Base-by-base conservation (phyloP, 2,329 filamentous ascomycete genomes). In the Hypoxylon sp. region DNA sequence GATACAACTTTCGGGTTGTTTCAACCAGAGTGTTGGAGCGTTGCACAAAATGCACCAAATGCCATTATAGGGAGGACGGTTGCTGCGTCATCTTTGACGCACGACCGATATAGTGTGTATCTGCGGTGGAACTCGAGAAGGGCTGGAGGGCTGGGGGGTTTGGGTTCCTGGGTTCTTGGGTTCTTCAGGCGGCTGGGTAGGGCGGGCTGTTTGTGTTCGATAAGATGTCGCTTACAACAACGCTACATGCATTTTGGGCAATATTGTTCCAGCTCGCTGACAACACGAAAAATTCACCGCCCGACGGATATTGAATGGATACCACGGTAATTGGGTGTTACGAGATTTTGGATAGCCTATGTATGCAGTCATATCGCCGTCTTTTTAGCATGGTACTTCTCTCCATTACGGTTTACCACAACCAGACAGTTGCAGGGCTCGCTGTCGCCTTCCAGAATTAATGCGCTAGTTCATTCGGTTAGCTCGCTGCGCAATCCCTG, bases 1-100 rank as follows among this genome's bases (percentile, higher is more conserved):
- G 65, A 60, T 49, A 66, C 59, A 64, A 48, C 20, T 20, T 20
- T 60, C 40, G 56, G 60, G 33, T 40, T 69, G 69, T 71, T 69
- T 71, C 69, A 69, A 66, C 53, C 56, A 64, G 3, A 54, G 50
- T 50, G 62, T 49, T 40, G 35, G 50, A 57, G 25, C 55, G 51
- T 63, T 37, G 25, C 42, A 63, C 54, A 67, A 58, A 33, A 59
- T 35, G 30, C 53, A 63, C 54, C 64, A 58, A 33, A 59, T 35
- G 30, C 53, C 46, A 33, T 42, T 17, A 37, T 40, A 42, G 58
- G 58, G 46, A 66, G 58, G 48, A 56, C 58, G 35, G 56, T 35
- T 50, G 54, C 25, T 46, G 55, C 51, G 30, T 48, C 51, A 61
- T 60, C 53, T 49, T 54, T 46, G 57, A 62, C 50, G 48, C 60